Base-by-base conservation (phyloP, 2,329 filamentous ascomycete species). In the Drechslerella coelobrocha region DNA sequence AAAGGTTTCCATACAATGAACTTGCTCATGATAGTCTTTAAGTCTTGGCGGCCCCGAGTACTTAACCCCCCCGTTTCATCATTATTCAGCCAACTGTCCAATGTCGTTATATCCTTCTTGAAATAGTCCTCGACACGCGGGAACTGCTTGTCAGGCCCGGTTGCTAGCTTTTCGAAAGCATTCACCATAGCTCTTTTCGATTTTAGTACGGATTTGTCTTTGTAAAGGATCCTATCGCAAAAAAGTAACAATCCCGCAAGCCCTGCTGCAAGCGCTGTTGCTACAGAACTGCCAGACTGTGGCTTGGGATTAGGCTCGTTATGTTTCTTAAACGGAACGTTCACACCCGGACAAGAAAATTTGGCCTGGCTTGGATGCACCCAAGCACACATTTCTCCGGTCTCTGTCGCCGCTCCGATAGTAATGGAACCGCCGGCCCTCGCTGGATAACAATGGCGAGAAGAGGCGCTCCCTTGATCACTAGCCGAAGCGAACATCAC, bases 51-150 rank as follows among this genome's bases (percentile, higher is more conserved):
- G 17, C 41, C 41, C 19, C 19, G 14, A 8, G 19, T 17, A 19
- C 41, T 45, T 17, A 45, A 45, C 2, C 41, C 41, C 4, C 41
- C 41, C 19, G 19, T 45, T 19, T 23, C 41, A 45, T 45, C 41
- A 14, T 21, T 14, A 21, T 19, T 19, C 41, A 45, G 19, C 41
- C 41, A 45, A 21, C 41, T 45, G 19, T 45, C 41, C n/a, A 45
- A 17, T 2, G 41, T 45, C 8, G 19, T 45, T 7, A 45, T 8
- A 45, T 45, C 41, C 19, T 23, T 45, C 41, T 45, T 45, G 41
- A 45, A 45, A 45, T 19, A 45, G 41, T 45, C 41, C n/a, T 45
- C 41, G 8, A 45, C 41, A 45, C 41, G 41, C 8, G 41, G 41
- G 41, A 45, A 45, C 41, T 45, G 41, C 41, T 45, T 45, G 41